phyloP scores from a whole-genome alignment of 192 early-diverging fungal genomes.

The Nowakowskiella sp. region DNA sequence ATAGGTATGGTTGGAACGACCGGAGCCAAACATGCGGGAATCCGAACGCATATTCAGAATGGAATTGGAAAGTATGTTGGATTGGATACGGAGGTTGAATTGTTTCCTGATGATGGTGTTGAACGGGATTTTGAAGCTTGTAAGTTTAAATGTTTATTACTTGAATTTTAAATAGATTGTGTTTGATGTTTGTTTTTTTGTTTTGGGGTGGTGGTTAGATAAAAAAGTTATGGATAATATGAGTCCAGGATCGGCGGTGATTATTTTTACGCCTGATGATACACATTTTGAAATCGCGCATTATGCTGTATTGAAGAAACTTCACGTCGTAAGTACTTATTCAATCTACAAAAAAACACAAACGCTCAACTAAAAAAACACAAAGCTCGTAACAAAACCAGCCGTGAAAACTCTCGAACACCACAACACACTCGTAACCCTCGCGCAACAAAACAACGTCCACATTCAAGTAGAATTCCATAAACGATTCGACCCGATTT shows the following conservation, averaged over 20 bases:
- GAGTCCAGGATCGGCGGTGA: constrained; percentile 30
- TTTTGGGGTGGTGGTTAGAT: constrained; percentile 9
- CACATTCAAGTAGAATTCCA: constrained; percentile 33
- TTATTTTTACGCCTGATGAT: constrained; percentile 39
- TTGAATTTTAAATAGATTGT: background rate
- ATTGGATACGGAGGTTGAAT: constrained; percentile 22
- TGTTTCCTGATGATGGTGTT: constrained; percentile 26
- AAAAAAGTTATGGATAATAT: constrained; percentile 30
- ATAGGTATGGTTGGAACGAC: constrained; percentile 38
- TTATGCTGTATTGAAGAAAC: constrained; percentile 26
- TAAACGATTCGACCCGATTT: constrained; percentile 40
- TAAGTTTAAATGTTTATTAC: too few relatives aligned
- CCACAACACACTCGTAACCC: constrained; percentile 19
- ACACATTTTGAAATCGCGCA: constrained; percentile 33
- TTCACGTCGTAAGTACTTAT: constrained; percentile 33
- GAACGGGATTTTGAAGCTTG: constrained; percentile 31
- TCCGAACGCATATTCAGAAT: constrained; percentile 22
- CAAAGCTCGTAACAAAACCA: constrained; percentile 30
- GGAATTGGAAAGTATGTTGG: constrained; percentile 21
- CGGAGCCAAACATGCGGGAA: constrained; percentile 28
- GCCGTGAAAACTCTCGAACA: constrained; percentile 32
- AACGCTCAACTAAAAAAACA: too few relatives aligned
- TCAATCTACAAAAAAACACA: background rate
- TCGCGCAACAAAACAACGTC: constrained; percentile 27
- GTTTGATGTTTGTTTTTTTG: background rate